These are phyloP conservation scores for Arachis hypogaea DNA, from an alignment of 306 rosid genomes.

Conservation along the genomic window DNA sequence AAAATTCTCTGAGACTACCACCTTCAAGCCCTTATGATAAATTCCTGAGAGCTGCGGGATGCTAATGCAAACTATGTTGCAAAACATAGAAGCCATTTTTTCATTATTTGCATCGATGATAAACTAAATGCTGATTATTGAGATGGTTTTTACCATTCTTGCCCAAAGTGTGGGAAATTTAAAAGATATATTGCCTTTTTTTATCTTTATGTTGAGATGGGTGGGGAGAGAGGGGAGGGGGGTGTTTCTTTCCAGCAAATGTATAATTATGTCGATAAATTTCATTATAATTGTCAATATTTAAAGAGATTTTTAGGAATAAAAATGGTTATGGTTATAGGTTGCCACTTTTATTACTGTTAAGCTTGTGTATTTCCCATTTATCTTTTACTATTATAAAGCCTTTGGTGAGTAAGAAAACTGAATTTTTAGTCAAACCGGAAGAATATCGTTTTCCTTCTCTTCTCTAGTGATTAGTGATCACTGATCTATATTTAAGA, in stretches of 20 bases:
- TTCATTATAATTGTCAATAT: slow-evolving; percentile 35
- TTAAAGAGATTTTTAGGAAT: slow-evolving; percentile 27
- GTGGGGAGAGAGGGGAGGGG: background rate
- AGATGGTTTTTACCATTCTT: slow-evolving; percentile 37
- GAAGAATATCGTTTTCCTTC: no score
- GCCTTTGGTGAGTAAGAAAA: no score
- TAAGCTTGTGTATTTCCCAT: background rate
- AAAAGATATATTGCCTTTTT: background rate
- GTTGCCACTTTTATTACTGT: slow-evolving; percentile 23
- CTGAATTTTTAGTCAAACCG: no score
- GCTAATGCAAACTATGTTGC: slow-evolving; percentile 49
- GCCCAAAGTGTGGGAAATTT: slow-evolving; percentile 37
- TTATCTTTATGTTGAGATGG: slow-evolving; percentile 3
- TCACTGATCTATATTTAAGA: no score
- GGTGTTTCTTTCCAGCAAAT: slow-evolving; percentile 27
- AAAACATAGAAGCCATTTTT: slow-evolving; percentile 47
- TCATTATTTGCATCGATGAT: slow-evolving; percentile 53
- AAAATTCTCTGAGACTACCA: slow-evolving; percentile 71
- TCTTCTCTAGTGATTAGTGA: no score
- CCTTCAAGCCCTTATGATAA: slow-evolving; percentile 96
- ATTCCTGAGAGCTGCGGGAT: slow-evolving; percentile 95
- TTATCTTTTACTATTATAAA: background rate
- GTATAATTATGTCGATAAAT: slow-evolving; percentile 37
- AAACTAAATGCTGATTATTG: slow-evolving; percentile 29
- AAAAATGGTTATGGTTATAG: background rate